Evolutionary conservation across 2,329 filamentous ascomycete species (phyloP).

Genomic region (Didymella keratinophila): DNA sequence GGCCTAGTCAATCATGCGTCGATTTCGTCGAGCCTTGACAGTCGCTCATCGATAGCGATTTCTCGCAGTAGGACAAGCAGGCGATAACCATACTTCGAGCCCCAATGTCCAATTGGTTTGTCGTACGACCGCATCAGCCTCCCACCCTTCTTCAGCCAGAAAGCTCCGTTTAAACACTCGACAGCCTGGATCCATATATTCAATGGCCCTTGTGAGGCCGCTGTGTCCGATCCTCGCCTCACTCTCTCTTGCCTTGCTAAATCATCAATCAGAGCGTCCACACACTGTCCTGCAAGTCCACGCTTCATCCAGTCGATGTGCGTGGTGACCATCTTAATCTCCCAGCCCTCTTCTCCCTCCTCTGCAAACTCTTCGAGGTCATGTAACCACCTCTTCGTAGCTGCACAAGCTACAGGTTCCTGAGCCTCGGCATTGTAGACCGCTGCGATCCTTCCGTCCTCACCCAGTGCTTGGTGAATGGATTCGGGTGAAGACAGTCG

Average conservation of each 20-base stretch:
- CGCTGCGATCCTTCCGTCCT: neutral
- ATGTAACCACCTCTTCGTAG: neutral
- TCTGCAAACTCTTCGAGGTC: neutral
- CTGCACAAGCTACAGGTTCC: neutral
- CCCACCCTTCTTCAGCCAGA: slow-evolving; percentile 19
- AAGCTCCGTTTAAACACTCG: slow-evolving; percentile 17
- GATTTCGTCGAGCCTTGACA: neutral
- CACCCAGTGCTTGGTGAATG: neutral
- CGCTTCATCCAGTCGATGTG: slow-evolving; percentile 14
- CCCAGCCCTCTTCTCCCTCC: slow-evolving; percentile 16
- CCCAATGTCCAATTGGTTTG: slow-evolving; percentile 16
- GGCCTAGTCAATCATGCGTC: neutral
- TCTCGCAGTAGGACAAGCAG: slow-evolving; percentile 19
- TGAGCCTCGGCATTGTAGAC: neutral
- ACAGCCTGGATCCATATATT: slow-evolving; percentile 21
- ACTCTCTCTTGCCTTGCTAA: neutral
- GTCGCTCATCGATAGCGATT: slow-evolving; percentile 3
- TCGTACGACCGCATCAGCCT: slow-evolving; percentile 8
- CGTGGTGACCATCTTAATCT: slow-evolving; percentile 21
- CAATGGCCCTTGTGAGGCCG: neutral
- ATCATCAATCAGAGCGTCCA: slow-evolving; percentile 14
- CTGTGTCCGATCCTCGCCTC: neutral
- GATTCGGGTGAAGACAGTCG: neutral
- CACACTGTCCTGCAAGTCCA: slow-evolving; percentile 14
- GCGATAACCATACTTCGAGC: slow-evolving; percentile 17